These are phyloP conservation scores for Solanum chilense DNA, from an alignment of 257 asterid species.

Conservation along the genomic window DNA sequence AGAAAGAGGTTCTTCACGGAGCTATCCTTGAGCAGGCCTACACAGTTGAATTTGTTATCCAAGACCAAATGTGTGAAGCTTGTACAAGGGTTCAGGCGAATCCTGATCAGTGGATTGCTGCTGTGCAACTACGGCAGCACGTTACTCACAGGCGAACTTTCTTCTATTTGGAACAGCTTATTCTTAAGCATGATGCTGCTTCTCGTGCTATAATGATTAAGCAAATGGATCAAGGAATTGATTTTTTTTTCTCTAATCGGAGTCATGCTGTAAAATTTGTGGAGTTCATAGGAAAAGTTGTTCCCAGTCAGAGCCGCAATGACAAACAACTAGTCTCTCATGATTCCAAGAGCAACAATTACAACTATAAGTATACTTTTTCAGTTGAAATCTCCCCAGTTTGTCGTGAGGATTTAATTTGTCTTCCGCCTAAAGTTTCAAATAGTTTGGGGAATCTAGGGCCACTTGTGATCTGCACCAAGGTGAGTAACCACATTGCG, in stretches of 20 bases:
- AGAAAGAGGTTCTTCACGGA: conserved; percentile 44
- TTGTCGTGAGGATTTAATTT: conserved; percentile 48
- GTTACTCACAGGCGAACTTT: conserved; percentile 52
- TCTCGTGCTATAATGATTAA: conserved; percentile 38
- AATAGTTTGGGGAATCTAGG: conserved; percentile 39
- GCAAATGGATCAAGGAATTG: conserved; percentile 51
- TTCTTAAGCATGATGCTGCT: conserved; percentile 52
- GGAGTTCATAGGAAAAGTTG: conserved; percentile 28
- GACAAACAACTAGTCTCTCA: conserved; percentile 48
- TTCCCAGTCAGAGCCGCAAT: conserved; percentile 25
- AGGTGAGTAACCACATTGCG: conserved; percentile 31
- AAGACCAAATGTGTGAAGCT: conserved; percentile 46
- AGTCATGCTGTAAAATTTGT: conserved; percentile 41
- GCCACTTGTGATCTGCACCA: conserved; percentile 31
- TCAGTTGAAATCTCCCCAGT: conserved; percentile 42
- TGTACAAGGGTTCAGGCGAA: conserved; percentile 41
- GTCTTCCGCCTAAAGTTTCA: conserved; percentile 37
- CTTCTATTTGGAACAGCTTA: conserved; percentile 53
- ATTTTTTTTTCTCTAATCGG: conserved; percentile 33
- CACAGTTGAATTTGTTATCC: conserved; percentile 36
- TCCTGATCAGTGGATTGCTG: conserved; percentile 63
- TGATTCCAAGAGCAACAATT: conserved; percentile 36
- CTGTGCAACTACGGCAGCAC: conserved; percentile 45
- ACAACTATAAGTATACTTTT: conserved; percentile 36
- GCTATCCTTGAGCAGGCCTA: conserved; percentile 41